Evolutionary conservation across 2,329 filamentous ascomycete species (phyloP), one percentile per base, ranked within the genome.

Genomic region (Leptographium lundbergii): DNA sequence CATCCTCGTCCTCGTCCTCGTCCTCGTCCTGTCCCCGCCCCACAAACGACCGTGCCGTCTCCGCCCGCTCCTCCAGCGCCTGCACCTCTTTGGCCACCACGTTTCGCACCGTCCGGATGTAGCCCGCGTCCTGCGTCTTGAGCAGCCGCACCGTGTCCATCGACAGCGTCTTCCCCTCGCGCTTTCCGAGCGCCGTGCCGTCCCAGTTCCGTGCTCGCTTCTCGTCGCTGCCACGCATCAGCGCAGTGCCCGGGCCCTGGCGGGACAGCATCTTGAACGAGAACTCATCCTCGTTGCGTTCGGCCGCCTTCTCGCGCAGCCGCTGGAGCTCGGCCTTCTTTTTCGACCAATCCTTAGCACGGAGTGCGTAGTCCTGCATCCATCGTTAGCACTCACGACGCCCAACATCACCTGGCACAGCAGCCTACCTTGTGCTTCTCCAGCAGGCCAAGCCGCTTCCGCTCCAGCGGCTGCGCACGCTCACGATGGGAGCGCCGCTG

Each of bases 391-490:
- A 13, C n/a, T 25, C 4, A 54, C 53, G 53, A 34, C 29, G n/a
- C 4, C 17, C 27, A 53, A 25, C 47, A 17, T 3, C 47, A 4
- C 14, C 17, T 27, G 32, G 17, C n/a, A 14, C 19, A 25, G 48
- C 13, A 25, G 63, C 69, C 50, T 68, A 86, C 86, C 77, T 96
- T 96, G 80, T 94, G 88, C 76, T 99, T 97, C 73, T 97, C 94
- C 62, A 97, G 85, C 25, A 97, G 81, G 64, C 94, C 94, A 74
- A 91, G 90, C 76, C 89, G 89, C 64, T 86, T 77, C 57, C 94
- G 89, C 69, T 91, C 88, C 63, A 83, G 73, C 48, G 91, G 88
- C 72, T 97, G 94, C 42, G 89, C 88, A 67, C 94, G 87, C 79
- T 97, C 94, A 66, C 86, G 83, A 74, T 97, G 92, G 65, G 90